Evolutionary conservation across 129 eudicot species (phyloP).

Genomic region (Artemisia argyi): DNA sequence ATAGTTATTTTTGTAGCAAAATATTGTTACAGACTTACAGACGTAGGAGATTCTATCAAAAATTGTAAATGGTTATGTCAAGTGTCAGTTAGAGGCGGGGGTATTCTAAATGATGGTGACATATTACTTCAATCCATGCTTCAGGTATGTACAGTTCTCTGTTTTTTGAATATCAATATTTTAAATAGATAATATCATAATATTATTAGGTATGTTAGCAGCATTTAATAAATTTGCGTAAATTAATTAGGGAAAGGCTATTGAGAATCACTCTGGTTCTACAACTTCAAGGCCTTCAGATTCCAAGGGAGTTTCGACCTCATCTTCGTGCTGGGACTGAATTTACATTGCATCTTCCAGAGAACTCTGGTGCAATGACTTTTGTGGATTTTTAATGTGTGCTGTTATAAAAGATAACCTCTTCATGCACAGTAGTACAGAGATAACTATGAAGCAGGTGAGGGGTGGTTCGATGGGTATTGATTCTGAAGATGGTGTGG

Average conservation of each 20-base stretch:
- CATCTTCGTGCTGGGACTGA: no score
- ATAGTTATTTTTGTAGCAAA: not conserved
- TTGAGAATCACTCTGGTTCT: no score
- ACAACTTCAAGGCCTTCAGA: no score
- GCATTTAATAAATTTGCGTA: no score
- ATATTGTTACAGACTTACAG: not conserved
- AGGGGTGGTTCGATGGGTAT: not conserved
- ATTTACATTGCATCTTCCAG: no score
- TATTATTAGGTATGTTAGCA: no score
- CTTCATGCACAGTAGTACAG: fast-evolving
- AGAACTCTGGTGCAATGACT: no score
- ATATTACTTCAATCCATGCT: not conserved
- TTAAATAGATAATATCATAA: no score
- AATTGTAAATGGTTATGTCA: not conserved
- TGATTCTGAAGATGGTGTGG: not conserved
- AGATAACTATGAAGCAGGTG: not conserved
- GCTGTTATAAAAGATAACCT: fast-evolving
- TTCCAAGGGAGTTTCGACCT: no score
- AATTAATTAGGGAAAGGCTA: no score
- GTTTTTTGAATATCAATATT: no score
- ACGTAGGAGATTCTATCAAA: not conserved
- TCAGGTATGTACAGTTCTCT: constrained; percentile 7
- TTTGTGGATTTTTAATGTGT: no score
- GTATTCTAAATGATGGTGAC: not conserved
- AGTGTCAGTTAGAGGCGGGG: not conserved